phyloP scores from a whole-genome alignment of 495 filamentous ascomycete genomes.

The Neurospora sp. region DNA sequence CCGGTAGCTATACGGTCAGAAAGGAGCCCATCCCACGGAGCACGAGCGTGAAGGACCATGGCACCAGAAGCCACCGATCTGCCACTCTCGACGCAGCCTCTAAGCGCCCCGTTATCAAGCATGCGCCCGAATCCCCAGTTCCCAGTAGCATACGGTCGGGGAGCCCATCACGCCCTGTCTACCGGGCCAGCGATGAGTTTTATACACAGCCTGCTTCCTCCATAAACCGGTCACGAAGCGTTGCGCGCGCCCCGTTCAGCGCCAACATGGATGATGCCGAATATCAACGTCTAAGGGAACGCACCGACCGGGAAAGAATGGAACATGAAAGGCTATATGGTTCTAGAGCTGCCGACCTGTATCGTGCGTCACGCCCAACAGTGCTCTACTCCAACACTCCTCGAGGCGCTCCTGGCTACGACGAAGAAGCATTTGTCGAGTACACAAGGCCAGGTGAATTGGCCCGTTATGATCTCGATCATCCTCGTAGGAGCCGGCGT shows the following conservation, averaged over 20 bases:
- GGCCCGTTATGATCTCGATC: constrained; percentile 53
- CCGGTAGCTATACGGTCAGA: constrained; percentile 39
- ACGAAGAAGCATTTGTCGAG: constrained; percentile 53
- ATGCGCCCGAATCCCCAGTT: constrained; percentile 4
- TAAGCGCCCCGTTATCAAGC: constrained; percentile 35
- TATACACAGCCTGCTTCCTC: constrained; percentile 42
- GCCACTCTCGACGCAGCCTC: constrained; percentile 26
- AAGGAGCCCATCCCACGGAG: constrained; percentile 32
- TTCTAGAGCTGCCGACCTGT: constrained; percentile 24
- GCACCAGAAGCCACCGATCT: constrained; percentile 27
- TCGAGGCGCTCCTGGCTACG: constrained; percentile 43
- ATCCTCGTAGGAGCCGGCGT: constrained; percentile 32
- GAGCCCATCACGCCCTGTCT: constrained; percentile 39
- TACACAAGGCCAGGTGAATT: constrained; percentile 63
- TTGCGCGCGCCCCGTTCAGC: constrained; percentile 17
- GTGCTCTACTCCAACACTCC: constrained; percentile 23
- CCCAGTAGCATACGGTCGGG: constrained; percentile 19
- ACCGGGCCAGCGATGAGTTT: constrained; percentile 41
- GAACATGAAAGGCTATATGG: constrained; percentile 26
- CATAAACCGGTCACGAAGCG: constrained; percentile 24
- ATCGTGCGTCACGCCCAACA: constrained; percentile 26
- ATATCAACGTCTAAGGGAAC: constrained; percentile 31
- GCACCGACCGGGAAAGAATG: constrained; percentile 31
- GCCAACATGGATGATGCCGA: constrained; percentile 34
- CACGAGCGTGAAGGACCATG: constrained; percentile 29